Percentiles rank a stretch among this genome's conserved stretches.
phyloP scores from a whole-genome alignment of 2,329 filamentous ascomycete genomes.

The Rutstroemia sp. region DNA sequence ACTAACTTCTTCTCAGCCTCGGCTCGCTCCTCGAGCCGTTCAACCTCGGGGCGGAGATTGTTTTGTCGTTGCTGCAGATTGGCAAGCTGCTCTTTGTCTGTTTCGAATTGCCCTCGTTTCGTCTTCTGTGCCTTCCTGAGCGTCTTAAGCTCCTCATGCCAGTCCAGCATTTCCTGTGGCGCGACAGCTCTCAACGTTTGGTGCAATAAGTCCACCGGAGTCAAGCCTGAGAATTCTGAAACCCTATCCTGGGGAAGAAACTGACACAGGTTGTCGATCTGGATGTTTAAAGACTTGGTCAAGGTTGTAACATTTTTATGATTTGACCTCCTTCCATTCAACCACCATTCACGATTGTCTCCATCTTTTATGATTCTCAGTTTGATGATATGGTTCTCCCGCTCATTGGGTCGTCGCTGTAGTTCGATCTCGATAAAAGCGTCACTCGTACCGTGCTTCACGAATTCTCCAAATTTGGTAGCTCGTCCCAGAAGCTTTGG shows the following conservation, averaged over 20 bases:
- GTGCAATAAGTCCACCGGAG: slow-evolving; percentile 70
- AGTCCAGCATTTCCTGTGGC: slow-evolving; percentile 68
- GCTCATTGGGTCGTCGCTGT: slow-evolving; percentile 51
- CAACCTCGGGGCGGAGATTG: slow-evolving; percentile 70
- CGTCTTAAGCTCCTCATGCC: slow-evolving; percentile 67
- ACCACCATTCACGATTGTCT: slow-evolving; percentile 70
- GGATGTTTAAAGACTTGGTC: slow-evolving; percentile 70
- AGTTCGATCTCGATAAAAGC: slow-evolving; percentile 90
- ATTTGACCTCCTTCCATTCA: slow-evolving; percentile 59
- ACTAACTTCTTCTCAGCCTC: slow-evolving; percentile 57
- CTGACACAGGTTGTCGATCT: slow-evolving; percentile 96
- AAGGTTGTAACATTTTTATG: slow-evolving; percentile 61
- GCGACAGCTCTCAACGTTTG: slow-evolving; percentile 88
- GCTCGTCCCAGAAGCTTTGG: slow-evolving; percentile 79
- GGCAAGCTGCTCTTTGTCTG: slow-evolving; percentile 54
- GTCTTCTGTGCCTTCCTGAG: slow-evolving; percentile 64
- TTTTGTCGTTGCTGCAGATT: slow-evolving; percentile 67
- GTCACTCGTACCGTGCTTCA: slow-evolving; percentile 76
- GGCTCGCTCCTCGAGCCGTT: slow-evolving; percentile 70
- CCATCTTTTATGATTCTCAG: slow-evolving; percentile 75
- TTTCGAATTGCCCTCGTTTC: slow-evolving; percentile 48
- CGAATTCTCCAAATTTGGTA: slow-evolving; percentile 78
- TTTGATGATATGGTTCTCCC: slow-evolving; percentile 63
- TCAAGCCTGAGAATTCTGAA: slow-evolving; percentile 82
- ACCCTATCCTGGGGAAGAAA: slow-evolving; percentile 96